Evolutionary conservation across 73 alveolate species (phyloP).

Genomic region (Strombidium stylifer): DNA sequence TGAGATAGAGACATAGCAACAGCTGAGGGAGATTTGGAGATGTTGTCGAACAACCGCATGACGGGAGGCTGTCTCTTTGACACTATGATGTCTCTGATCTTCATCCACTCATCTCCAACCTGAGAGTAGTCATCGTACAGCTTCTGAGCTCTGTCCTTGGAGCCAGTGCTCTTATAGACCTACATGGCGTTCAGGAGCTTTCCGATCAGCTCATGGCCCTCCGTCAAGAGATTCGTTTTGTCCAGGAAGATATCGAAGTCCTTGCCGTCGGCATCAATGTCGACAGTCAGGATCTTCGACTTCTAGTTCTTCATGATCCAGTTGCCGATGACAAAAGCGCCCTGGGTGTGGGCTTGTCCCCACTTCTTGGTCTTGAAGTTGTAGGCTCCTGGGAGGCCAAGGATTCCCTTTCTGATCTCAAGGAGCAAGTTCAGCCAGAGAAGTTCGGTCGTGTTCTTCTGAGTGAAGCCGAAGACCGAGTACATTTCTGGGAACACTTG

Average conservation of each 20-base stretch:
- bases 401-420: conserved; percentile 54
- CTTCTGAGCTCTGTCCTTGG: conserved; percentile 33
- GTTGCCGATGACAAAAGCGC: conserved; percentile 65
- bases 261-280: conserved; percentile 31
- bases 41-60: conserved; percentile 16
- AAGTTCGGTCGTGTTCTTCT: conserved; percentile 45
- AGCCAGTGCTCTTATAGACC: conserved; percentile 37
- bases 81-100: conserved; percentile 47
- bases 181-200: conserved; percentile 40
- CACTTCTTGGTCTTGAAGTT: conserved; percentile 61
- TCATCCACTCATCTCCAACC: conserved; percentile 41
- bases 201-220: conserved; percentile 49
- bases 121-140: conserved; percentile 28
- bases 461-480: too few species aligned
- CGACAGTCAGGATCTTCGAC: neutral
- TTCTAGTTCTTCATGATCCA: conserved; percentile 2
- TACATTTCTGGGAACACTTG: conserved; percentile 78
- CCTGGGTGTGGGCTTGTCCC: conserved; percentile 81
- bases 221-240: conserved; percentile 20
- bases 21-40: too few species aligned
- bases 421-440: conserved; percentile 66
- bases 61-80: conserved; percentile 28
- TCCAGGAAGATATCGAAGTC: conserved; percentile 25
- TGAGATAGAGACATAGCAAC: too few species aligned
- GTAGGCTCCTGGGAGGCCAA: conserved; percentile 53